A percentile compares a stretch with the other conserved stretches of the same genome.
Evolutionary conservation across 768 basidiomycete species (phyloP).

Genomic region (Fomitopsis serialis): DNA sequence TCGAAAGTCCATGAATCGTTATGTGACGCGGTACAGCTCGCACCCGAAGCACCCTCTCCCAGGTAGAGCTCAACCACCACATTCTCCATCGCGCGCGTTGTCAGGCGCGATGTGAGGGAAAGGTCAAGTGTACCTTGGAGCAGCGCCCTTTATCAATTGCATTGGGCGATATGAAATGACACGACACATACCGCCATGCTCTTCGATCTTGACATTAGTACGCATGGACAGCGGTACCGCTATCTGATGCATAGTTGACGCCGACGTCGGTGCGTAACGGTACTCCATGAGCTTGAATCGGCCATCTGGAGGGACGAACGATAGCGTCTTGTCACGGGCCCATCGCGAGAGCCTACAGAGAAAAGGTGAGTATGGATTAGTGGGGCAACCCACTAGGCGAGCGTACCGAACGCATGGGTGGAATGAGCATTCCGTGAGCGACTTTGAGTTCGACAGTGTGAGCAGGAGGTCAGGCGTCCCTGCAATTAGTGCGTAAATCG

Average conservation of each 20-base stretch:
- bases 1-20: conserved; percentile 82
- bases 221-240: conserved; percentile 29
- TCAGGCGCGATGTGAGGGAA: conserved; percentile 56
- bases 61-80: conserved; percentile 68
- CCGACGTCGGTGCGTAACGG: conserved; percentile 42
- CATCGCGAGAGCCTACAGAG: conserved; percentile 67
- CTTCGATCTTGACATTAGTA: conserved; percentile 27
- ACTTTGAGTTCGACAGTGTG: conserved; percentile 69
- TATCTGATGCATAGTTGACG: conserved; percentile 17
- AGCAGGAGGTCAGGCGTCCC: conserved; percentile 88
- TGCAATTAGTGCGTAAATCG: conserved; percentile 19
- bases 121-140: conserved; percentile 53
- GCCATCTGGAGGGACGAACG: conserved; percentile 94
- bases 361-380: not conserved
- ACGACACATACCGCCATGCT: conserved; percentile 38
- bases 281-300: conserved; percentile 83
- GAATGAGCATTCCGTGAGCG: conserved; percentile 76
- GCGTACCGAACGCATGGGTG: conserved; percentile 88
- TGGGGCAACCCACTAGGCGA: not conserved
- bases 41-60: conserved; percentile 66
- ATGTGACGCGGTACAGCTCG: conserved; percentile 66
- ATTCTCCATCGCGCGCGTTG: conserved; percentile 64
- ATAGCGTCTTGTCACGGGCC: conserved; percentile 68
- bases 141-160: not conserved
- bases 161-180: conserved; percentile 27